phyloP scores from a whole-genome alignment of 345 rosid genomes.

The Erodium maritimum region DNA sequence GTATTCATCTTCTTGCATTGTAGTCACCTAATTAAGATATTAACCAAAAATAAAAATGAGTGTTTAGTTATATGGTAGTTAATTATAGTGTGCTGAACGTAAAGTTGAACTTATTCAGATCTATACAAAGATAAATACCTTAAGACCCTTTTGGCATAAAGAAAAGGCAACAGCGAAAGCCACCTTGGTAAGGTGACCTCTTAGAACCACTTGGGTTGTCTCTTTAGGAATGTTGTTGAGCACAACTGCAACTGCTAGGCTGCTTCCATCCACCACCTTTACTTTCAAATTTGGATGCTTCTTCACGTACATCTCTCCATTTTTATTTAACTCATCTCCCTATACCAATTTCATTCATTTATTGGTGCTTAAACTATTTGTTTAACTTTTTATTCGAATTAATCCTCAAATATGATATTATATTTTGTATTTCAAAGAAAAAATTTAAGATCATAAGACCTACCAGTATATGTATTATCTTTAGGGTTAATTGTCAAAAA shows the following conservation, averaged over 20 bases:
- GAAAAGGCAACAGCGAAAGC: constrained; percentile 7
- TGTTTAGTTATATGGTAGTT: too few species aligned
- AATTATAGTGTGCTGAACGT: too few species aligned
- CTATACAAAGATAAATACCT: not conserved
- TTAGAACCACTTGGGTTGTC: constrained; percentile 8
- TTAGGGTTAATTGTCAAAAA: too few species aligned
- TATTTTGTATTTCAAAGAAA: too few species aligned
- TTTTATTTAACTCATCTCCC: constrained; percentile 9
- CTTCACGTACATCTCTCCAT: constrained; percentile 1
- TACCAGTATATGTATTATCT: too few species aligned
- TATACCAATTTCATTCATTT: too few species aligned
- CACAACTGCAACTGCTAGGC: constrained; percentile 7
- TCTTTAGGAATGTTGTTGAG: constrained; percentile 10
- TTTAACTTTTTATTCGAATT: too few species aligned
- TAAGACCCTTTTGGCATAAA: constrained; percentile 6
- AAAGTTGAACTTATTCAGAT: too few species aligned
- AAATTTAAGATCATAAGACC: too few species aligned
- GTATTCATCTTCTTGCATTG: constrained; percentile 25
- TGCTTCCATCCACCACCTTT: constrained; percentile 15
- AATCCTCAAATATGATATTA: too few species aligned
- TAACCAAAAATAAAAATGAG: too few species aligned
- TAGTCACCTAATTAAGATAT: constrained; percentile 28
- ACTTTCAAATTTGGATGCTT: constrained; percentile 5
- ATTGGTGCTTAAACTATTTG: too few species aligned
- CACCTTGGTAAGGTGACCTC: constrained; percentile 11